These are phyloP conservation scores for Candida maris DNA, from an alignment of 805 yeast genomes.

Conservation along the genomic window DNA sequence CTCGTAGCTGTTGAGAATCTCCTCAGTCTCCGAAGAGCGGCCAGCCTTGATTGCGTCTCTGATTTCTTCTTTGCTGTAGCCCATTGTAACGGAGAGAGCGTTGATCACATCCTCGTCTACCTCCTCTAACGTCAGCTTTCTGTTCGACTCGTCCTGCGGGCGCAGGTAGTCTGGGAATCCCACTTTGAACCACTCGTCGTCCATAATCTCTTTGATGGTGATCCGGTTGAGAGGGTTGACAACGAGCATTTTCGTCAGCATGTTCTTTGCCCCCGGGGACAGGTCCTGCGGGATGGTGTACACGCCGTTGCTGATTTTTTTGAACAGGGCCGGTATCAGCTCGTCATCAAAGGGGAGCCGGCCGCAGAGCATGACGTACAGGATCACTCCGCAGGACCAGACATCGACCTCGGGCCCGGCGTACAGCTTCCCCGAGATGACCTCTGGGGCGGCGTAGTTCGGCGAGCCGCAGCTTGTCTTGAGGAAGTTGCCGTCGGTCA, in stretches of 20 bases:
- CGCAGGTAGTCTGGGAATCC: constrained; percentile 76
- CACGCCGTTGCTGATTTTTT: constrained; percentile 88
- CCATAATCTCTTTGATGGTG: constrained; percentile 86
- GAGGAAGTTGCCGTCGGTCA: constrained; percentile 96
- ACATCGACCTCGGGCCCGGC: constrained; percentile 99
- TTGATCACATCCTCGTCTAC: constrained; percentile 73
- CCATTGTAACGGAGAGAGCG: constrained; percentile 79
- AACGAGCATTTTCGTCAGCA: constrained; percentile 85
- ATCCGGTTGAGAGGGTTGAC: constrained; percentile 93
- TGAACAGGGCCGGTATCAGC: constrained; percentile 89
- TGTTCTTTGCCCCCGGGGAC: constrained; percentile 77
- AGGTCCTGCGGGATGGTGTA: constrained; percentile 85
- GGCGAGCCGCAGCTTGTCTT: constrained; percentile 97
- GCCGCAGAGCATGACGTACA: constrained; percentile 95
- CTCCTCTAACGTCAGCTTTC: constrained; percentile 32
- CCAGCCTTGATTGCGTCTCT: constrained; percentile 53
- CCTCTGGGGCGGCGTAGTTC: constrained; percentile 97
- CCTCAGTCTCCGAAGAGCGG: constrained; percentile 51
- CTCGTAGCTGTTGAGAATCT: constrained; percentile 81
- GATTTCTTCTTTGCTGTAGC: constrained; percentile 82
- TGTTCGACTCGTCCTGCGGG: constrained; percentile 49
- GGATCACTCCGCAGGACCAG: constrained; percentile 95
- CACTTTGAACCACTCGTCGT: constrained; percentile 89
- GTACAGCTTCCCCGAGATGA: constrained; percentile 86
- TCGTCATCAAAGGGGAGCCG: constrained; percentile 95